Evolutionary conservation across 768 basidiomycete species (phyloP), one percentile per base, ranked within the genome.

Genomic region (Boletus coccyginus): DNA sequence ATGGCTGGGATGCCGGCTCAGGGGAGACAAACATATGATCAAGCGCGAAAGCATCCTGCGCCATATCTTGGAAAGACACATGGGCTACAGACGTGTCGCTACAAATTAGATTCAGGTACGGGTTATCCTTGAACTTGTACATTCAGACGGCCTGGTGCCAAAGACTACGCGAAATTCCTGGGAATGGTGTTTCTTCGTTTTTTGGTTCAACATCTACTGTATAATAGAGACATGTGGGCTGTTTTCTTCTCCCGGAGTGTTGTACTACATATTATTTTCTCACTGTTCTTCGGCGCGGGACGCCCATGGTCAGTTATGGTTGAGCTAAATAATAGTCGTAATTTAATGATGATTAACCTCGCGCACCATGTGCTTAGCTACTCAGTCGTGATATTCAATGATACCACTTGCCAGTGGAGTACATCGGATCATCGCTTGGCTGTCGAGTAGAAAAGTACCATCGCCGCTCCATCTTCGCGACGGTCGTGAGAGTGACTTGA

Each of bases 21-120:
- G 41, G 35, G 44, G 48, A 19, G 31, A 19, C 3, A 49, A n/a
- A 9, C 1, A 0, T 2, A 5, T 0, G 14, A 42, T 68, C 17
- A 68, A 67, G 0, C 62, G 67, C 2, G 58, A 67, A 35, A 53
- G 52, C 10, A 61, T 68, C 5, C 40, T 52, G 2, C 55, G 67
- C 0, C 67, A 68, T 2, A 16, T 65, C 0, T 43, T 53, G 0
- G 67, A 68, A 35, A 54, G 7, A 3, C 66, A 68, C 24, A 3
- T 68, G 8, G 7, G 47, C 5, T 45, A 11, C 21, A 66, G 24
- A 39, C 59, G 65, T 35, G 21, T 21, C 21, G 40, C 43, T 14
- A 19, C 12, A 9, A 44, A 9, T 12, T 13, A 16, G 11, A 29
- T 12, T 47, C 29, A 27, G 53, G 55, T 57, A 14, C 6, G 53